Evolutionary conservation across 169 alveolate species (phyloP), one percentile per base, ranked within the genome.

Genomic region (Eimeria falciformis): DNA sequence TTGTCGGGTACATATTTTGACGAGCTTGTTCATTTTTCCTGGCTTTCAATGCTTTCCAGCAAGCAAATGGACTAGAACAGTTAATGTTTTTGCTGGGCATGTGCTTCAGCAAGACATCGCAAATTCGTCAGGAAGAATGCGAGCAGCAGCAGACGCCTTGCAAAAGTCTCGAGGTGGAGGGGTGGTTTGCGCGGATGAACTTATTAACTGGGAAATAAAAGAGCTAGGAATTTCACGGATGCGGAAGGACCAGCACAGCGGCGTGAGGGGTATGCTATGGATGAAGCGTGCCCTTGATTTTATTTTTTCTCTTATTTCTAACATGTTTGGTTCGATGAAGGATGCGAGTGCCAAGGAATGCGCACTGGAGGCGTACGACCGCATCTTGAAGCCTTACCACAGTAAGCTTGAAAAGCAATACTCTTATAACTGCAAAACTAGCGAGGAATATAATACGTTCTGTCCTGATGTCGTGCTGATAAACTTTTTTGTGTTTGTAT

Each of bases 281-380:
- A 78, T 92, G 95, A 87, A 84, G 40, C 95, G 95, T 25, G 95
- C 95, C 75, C 66, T 92, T 9, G 95, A 92, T 62, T 92, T 92
- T 40, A 78, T 92, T 73, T 45, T 84, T 50, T 40, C 89, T 3
- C 85, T 92, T 1, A 83, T 92, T 37, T 82, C 75, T 53, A 92
- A 92, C 84, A 75, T 55, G 75, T 66, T 71, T 56, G 77, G 90
- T 23, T 68, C 83, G 25, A 66, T 84, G 86, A 55, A 69, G 79
- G 81, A 46, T 82, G 69, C 84, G 25, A 84, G 81, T 0, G 90
- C 93, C 65, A 92, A 84, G 33, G 91, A 92, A 65, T 81, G 92
- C 50, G 93, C 93, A 12, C 12, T 77, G 21, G 93, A 86, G 45
- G 95, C 91, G 29, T 92, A 92, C 27, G 71, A 84, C 12, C 47